phyloP scores from a whole-genome alignment of 2,329 filamentous ascomycete genomes.

The Fusarium coffeatum region DNA sequence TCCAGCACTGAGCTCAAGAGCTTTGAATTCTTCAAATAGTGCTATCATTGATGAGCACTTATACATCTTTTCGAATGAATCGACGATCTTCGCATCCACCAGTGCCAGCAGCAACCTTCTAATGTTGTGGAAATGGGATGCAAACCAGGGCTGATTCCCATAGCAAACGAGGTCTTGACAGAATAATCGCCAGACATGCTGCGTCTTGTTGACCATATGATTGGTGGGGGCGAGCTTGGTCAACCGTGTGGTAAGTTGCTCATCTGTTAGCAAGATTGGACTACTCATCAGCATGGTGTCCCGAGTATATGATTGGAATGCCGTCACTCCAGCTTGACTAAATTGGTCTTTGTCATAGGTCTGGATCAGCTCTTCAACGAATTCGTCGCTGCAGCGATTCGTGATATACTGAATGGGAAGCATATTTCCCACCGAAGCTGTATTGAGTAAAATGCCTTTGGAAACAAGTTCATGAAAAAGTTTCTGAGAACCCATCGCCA shows the following conservation, averaged over 20 bases:
- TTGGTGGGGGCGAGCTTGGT: neutral
- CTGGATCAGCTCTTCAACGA: neutral
- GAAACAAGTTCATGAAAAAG: neutral
- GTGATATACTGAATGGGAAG: neutral
- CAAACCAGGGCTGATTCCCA: neutral
- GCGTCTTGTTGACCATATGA: neutral
- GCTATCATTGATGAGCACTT: neutral
- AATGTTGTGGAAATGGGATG: neutral
- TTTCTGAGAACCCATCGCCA: neutral
- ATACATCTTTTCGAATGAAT: neutral
- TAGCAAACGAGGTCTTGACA: neutral
- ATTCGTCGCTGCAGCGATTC: neutral
- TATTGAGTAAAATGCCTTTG: neutral
- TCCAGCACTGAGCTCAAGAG: neutral
- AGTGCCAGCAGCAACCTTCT: neutral
- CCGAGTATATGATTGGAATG: neutral
- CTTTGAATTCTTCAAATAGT: neutral
- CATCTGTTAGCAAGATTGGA: neutral
- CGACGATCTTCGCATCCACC: neutral
- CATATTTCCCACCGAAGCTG: neutral
- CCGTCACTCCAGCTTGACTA: neutral
- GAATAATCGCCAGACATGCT: neutral
- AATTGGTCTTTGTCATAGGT: neutral
- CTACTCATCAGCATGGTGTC: fast-evolving
- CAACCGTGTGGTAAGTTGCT: neutral